Percentiles rank a stretch among this genome's conserved stretches.
Evolutionary conservation across 306 rosid species (phyloP).

Genomic region (Hippophae tibetana): DNA sequence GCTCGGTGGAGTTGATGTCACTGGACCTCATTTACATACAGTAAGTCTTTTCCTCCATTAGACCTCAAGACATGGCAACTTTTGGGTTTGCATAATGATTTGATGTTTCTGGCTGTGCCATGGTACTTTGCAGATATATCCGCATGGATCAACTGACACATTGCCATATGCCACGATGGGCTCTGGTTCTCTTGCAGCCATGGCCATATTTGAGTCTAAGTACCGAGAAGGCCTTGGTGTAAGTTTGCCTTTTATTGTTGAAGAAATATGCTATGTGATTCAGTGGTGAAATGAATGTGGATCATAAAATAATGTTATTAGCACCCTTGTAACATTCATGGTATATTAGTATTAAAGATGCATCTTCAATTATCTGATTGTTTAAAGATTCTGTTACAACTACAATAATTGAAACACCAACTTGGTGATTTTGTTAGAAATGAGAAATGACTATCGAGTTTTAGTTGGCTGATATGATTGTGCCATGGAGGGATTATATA

Average conservation of each 20-base stretch:
- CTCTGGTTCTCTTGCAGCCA: constrained; percentile 56
- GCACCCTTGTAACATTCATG: not conserved
- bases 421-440: not conserved
- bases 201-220: constrained; percentile 50
- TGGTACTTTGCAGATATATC: constrained; percentile 51
- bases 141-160: constrained; percentile 83
- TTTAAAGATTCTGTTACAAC: too few relatives aligned
- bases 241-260: constrained; percentile 16
- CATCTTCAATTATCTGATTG: too few relatives aligned
- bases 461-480: not conserved
- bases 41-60: constrained; percentile 36
- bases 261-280: not conserved
- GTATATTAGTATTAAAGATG: too few relatives aligned
- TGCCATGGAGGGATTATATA: not conserved
- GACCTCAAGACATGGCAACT: constrained; percentile 2
- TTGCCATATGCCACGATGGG: constrained; percentile 59
- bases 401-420: too few relatives aligned
- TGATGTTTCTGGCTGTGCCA: constrained; percentile 3
- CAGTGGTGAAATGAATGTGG: not conserved
- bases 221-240: constrained; percentile 65
- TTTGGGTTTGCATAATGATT: constrained; percentile 12
- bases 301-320: too few relatives aligned
- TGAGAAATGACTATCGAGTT: not conserved
- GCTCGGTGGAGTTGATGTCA: constrained; percentile 93
- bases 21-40: constrained; percentile 90